These are phyloP conservation scores for Telfairia occidentalis DNA, from an alignment of 331 rosid species.

Conservation along the genomic window DNA sequence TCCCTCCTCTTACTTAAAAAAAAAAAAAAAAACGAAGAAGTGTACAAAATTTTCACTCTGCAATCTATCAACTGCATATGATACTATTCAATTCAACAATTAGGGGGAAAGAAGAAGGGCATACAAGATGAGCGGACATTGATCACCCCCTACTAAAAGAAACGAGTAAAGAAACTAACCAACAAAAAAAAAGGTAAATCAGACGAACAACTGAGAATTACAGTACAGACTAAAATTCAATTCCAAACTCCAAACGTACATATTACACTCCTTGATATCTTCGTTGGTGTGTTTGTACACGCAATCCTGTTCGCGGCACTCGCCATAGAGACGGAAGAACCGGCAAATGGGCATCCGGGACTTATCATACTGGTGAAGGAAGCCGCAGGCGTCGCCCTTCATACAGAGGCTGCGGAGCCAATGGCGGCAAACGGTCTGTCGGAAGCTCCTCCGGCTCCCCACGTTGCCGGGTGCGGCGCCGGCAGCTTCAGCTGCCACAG, in stretches of 20 bases:
- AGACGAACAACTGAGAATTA: neutral
- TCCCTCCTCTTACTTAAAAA: neutral
- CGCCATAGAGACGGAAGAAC: constrained; percentile 77
- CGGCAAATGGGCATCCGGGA: constrained; percentile 96
- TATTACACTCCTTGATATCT: constrained; percentile 97
- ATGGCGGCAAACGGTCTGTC: constrained; percentile 97
- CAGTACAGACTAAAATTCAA: neutral
- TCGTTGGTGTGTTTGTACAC: constrained; percentile 95
- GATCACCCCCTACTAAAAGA: neutral
- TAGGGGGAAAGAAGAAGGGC: neutral
- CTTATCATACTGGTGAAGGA: constrained; percentile 92
- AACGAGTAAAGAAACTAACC: neutral
- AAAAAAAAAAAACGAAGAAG: neutral
- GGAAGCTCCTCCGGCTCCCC: constrained; percentile 69
- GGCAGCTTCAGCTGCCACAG: neutral
- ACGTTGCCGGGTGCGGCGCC: constrained; percentile 21
- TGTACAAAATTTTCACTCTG: neutral
- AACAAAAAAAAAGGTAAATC: neutral
- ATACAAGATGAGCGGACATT: neutral
- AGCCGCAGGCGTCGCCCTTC: constrained; percentile 99
- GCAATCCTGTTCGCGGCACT: constrained; percentile 98
- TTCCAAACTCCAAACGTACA: constrained; percentile 34
- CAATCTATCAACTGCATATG: neutral
- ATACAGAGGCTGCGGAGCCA: constrained; percentile 92
- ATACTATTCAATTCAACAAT: neutral